Conservation (phyloP, 495 filamentous ascomycete species). For the Neurospora tetraspora region DNA sequence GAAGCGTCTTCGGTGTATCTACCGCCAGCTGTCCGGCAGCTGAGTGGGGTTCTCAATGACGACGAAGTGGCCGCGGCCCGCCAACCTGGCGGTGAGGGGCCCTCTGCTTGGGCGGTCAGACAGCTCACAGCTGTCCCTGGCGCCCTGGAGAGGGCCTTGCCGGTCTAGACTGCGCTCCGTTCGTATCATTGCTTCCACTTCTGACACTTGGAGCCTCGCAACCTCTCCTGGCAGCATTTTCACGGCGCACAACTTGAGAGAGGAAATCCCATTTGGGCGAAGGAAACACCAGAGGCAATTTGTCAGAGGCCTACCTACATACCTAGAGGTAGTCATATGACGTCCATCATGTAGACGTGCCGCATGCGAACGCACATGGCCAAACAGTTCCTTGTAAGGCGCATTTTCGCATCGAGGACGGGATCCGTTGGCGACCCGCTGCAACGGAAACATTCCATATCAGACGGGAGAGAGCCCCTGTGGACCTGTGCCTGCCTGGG, state of each 20-base stretch:
- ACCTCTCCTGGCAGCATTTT: not conserved
- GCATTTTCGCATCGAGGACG: not conserved
- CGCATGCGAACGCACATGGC: not conserved
- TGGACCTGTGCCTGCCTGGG: not conserved
- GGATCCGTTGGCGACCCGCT: not conserved
- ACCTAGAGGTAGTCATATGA: not conserved
- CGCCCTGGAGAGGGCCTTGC: not conserved
- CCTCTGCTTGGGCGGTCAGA: not conserved
- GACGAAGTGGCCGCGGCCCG: not conserved
- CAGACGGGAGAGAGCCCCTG: not conserved
- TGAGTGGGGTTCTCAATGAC: not conserved
- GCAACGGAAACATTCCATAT: not conserved
- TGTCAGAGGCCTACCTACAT: not conserved
- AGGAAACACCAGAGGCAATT: not conserved
- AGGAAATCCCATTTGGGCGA: not conserved
- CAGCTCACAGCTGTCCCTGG: not conserved
- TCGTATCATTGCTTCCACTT: not conserved
- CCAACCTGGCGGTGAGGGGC: not conserved
- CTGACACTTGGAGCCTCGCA: not conserved
- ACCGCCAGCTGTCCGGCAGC: not conserved
- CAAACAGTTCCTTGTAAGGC: not conserved
- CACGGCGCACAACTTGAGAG: not conserved
- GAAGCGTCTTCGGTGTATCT: not conserved
- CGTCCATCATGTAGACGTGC: not conserved
- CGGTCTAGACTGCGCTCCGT: not conserved